These are phyloP conservation scores for Bathelium albidoporum DNA, from an alignment of 495 filamentous ascomycete species.

Conservation along the genomic window DNA sequence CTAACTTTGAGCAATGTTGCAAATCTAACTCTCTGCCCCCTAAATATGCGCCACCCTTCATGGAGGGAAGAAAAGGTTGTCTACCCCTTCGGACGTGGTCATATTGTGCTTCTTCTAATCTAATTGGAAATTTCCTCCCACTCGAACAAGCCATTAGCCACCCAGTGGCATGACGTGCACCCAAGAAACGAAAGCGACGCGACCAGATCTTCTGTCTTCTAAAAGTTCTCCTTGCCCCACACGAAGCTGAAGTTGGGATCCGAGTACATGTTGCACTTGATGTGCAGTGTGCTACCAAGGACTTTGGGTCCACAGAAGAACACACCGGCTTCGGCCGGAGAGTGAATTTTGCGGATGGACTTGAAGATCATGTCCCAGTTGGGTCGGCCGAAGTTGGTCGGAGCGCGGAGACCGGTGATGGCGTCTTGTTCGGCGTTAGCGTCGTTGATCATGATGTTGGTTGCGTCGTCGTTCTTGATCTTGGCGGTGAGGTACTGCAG, in stretches of 20 bases:
- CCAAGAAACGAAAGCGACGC: neutral
- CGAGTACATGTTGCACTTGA: conserved; percentile 69
- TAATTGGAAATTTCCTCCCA: neutral
- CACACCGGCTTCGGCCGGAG: conserved; percentile 60
- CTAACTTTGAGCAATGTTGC: neutral
- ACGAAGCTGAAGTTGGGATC: conserved; percentile 60
- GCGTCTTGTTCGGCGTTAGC: conserved; percentile 67
- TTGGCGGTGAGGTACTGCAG: conserved; percentile 56
- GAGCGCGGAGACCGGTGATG: conserved; percentile 63
- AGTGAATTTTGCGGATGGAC: conserved; percentile 61
- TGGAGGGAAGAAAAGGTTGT: neutral
- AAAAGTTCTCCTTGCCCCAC: conserved; percentile 76
- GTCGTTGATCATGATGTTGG: conserved; percentile 78
- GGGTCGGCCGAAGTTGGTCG: conserved; percentile 67
- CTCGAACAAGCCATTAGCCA: neutral
- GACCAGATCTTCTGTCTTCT: conserved; percentile 11
- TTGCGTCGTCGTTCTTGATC: conserved; percentile 69
- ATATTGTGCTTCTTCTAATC: neutral
- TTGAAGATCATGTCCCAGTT: conserved; percentile 76
- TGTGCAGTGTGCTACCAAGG: conserved; percentile 55
- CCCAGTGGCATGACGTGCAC: neutral
- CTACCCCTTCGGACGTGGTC: neutral
- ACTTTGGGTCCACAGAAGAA: conserved; percentile 74
- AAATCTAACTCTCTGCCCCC: neutral
- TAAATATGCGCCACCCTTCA: neutral